A percentile compares a stretch with the other conserved stretches of the same genome.
phyloP scores from a whole-genome alignment of 495 filamentous ascomycete genomes.

The Talaromyces ruber region DNA sequence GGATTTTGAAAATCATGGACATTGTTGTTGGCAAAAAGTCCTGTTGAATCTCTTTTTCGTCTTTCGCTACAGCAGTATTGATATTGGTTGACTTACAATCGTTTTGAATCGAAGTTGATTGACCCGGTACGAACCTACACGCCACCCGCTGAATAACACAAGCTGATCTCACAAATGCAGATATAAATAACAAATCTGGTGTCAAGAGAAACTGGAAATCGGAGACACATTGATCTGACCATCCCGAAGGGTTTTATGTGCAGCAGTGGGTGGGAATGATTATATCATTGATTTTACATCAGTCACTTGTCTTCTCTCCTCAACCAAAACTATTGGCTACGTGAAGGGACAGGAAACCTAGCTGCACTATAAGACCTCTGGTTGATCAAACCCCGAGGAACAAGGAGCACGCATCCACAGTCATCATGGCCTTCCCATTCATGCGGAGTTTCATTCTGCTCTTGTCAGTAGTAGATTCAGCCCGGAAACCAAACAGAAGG shows the following conservation, averaged over 20 bases:
- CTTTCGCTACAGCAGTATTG: background rate
- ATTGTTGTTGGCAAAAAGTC: background rate
- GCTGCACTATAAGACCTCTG: background rate
- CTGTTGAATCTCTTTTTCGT: background rate
- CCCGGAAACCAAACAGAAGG: background rate
- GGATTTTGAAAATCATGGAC: background rate
- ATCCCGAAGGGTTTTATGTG: background rate
- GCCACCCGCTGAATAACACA: background rate
- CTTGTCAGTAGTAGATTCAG: slow-evolving; percentile 28
- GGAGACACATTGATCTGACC: background rate
- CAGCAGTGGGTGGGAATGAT: slow-evolving; percentile 1
- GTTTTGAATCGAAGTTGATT: background rate
- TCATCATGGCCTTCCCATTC: slow-evolving; percentile 36
- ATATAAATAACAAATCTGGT: background rate
- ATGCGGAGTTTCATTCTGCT: slow-evolving; percentile 38
- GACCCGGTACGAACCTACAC: background rate
- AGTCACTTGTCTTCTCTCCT: slow-evolving; percentile 6
- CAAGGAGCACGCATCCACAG: background rate
- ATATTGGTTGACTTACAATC: background rate
- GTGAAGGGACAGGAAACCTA: background rate
- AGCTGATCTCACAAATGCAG: background rate
- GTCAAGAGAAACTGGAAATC: background rate
- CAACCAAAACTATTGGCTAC: background rate
- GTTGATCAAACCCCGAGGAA: background rate
- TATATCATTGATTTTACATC: slow-evolving; percentile 1